These are phyloP conservation scores for Fusarium illudens DNA, from an alignment of 2,329 filamentous ascomycete genomes.

Conservation along the genomic window DNA sequence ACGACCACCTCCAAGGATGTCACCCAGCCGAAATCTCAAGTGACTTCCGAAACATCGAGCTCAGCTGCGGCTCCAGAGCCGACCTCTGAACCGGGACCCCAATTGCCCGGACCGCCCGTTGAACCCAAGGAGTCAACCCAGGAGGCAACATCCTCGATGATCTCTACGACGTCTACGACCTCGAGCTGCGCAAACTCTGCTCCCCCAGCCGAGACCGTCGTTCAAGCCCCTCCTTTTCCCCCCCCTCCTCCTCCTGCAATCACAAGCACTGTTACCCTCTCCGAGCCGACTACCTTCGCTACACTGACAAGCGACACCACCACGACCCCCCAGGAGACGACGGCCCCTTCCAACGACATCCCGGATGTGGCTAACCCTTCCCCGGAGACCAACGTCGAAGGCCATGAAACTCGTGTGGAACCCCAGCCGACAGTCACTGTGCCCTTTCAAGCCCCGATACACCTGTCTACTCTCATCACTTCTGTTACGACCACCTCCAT, in stretches of 20 bases:
- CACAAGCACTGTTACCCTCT: neutral
- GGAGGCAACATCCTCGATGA: neutral
- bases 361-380: slow-evolving; percentile 4
- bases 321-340: slow-evolving; percentile 2
- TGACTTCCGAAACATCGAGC: slow-evolving; percentile 1
- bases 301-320: slow-evolving; percentile 11
- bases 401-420: slow-evolving; percentile 3
- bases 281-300: slow-evolving; percentile 15
- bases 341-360: slow-evolving; percentile 3
- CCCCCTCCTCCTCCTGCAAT: neutral
- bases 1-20: neutral
- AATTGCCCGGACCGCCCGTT: slow-evolving; percentile 4
- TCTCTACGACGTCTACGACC: neutral
- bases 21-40: slow-evolving; percentile 4
- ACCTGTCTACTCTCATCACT: slow-evolving; percentile 27
- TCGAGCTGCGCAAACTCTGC: neutral
- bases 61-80: slow-evolving; percentile 14
- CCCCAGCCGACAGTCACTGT: slow-evolving; percentile 10
- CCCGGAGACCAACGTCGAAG: slow-evolving; percentile 12
- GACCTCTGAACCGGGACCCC: slow-evolving; percentile 8
- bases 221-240: neutral
- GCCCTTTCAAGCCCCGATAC: slow-evolving; percentile 9
- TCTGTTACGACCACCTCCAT: slow-evolving; percentile 20
- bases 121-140: slow-evolving; percentile 17
- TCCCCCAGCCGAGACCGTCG: slow-evolving; percentile 11